Conservation (phyloP, 1,139 yeast genomes). For the Pichia inconspicua region DNA sequence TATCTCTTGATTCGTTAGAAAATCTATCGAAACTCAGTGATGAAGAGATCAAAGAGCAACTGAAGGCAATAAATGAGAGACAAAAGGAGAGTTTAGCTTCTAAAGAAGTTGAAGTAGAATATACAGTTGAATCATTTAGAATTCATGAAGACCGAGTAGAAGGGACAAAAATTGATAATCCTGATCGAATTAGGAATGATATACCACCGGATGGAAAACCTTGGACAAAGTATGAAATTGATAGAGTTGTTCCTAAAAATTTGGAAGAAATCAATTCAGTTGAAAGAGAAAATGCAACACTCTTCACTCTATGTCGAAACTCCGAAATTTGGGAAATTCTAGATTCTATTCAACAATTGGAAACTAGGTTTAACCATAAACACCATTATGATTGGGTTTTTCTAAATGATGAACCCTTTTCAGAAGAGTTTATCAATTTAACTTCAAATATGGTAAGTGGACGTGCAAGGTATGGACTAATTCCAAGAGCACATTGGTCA, state of each 20-base stretch:
- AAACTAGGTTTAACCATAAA: conserved; percentile 44
- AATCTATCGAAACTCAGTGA: conserved; percentile 13
- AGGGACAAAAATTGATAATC: conserved; percentile 21
- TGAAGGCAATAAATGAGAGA: conserved; percentile 7
- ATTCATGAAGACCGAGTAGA: conserved; percentile 14
- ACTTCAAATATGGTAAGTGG: conserved; percentile 49
- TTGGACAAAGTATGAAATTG: conserved; percentile 15
- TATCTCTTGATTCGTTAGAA: neutral
- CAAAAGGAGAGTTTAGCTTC: conserved; percentile 4
- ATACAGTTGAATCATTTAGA: neutral
- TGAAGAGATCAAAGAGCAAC: conserved; percentile 15
- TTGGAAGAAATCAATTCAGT: neutral
- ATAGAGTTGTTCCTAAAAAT: conserved; percentile 7
- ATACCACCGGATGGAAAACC: conserved; percentile 17
- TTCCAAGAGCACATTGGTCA: conserved; percentile 65
- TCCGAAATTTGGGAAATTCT: conserved; percentile 39
- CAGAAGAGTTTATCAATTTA: conserved; percentile 37
- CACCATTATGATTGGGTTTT: conserved; percentile 56
- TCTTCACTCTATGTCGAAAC: conserved; percentile 50
- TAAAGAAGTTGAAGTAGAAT: neutral
- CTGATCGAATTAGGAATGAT: conserved; percentile 16
- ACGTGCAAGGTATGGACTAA: conserved; percentile 50
- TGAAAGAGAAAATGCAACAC: conserved; percentile 37
- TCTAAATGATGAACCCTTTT: conserved; percentile 46
- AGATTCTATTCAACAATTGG: conserved; percentile 41